Conservation (phyloP, 2,329 filamentous ascomycete species). For the Zasmidium citrigriseum region DNA sequence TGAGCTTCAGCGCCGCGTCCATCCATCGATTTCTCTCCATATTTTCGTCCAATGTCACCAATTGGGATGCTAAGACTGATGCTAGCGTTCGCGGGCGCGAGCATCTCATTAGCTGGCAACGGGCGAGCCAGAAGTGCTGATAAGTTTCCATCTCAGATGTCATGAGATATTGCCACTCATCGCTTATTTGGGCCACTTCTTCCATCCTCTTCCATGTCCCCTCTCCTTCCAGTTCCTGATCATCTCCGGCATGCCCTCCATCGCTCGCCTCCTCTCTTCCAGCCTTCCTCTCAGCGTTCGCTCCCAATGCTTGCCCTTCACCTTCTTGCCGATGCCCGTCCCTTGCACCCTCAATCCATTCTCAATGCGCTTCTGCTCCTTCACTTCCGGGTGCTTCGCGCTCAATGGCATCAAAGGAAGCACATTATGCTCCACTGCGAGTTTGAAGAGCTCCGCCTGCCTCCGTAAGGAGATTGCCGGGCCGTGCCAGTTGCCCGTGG, state of each 20-base stretch:
- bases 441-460: constrained; percentile 87
- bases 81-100: too few relatives aligned
- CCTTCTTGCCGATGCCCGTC: constrained; percentile 80
- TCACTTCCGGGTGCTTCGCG: constrained; percentile 54
- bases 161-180: neutral
- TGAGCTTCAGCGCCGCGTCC: too few relatives aligned
- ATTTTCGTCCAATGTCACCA: too few relatives aligned
- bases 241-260: constrained; percentile 91
- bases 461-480: constrained; percentile 80
- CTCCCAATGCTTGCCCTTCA: constrained; percentile 96
- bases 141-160: neutral
- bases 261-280: constrained; percentile 86
- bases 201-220: constrained; percentile 73
- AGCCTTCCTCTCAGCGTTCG: constrained; percentile 79
- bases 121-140: too few relatives aligned
- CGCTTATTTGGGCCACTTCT: constrained; percentile 63
- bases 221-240: constrained; percentile 93
- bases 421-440: constrained; percentile 63
- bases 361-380: constrained; percentile 71
- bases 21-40: too few relatives aligned
- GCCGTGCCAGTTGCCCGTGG: constrained; percentile 79
- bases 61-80: too few relatives aligned
- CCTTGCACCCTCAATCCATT: constrained; percentile 84
- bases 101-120: too few relatives aligned
- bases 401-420: constrained; percentile 36